Evolutionary conservation across 805 yeast species (phyloP).

Genomic region (Starmerella bombicola): DNA sequence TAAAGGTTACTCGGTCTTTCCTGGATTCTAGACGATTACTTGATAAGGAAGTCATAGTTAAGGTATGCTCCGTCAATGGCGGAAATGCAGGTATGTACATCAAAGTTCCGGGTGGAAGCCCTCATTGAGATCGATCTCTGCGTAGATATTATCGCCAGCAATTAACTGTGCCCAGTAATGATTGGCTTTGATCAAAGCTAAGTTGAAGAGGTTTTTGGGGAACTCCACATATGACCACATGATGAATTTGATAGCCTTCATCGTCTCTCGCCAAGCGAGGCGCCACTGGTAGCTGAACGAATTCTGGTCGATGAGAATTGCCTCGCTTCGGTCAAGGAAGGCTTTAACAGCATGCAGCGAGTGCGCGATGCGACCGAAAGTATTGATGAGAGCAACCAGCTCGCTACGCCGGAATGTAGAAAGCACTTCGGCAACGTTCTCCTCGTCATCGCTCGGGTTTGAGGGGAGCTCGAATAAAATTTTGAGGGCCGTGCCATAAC

Average conservation of each 20-base stretch:
- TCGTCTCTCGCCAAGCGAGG: slow-evolving; percentile 40
- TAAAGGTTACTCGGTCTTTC: too few relatives aligned
- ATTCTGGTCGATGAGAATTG: slow-evolving; percentile 13
- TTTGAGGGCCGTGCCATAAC: slow-evolving; percentile 93
- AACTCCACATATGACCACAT: slow-evolving; percentile 52
- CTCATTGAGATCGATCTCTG: slow-evolving; percentile 3
- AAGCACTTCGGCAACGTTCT: slow-evolving; percentile 37
- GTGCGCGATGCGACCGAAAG: slow-evolving; percentile 83
- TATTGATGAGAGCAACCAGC: slow-evolving; percentile 78
- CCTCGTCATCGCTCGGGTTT: slow-evolving; percentile 35
- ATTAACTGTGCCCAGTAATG: slow-evolving; percentile 48
- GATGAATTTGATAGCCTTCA: slow-evolving; percentile 53
- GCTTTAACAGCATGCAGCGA: slow-evolving; percentile 61
- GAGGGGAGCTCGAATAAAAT: slow-evolving; percentile 66
- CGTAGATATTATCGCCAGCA: background rate
- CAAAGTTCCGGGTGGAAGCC: slow-evolving; percentile 10
- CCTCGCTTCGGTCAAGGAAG: slow-evolving; percentile 34
- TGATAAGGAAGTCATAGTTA: too few relatives aligned
- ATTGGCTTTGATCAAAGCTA: slow-evolving; percentile 38
- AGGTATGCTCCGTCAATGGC: too few relatives aligned
- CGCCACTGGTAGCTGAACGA: slow-evolving; percentile 35
- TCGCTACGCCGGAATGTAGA: slow-evolving; percentile 63
- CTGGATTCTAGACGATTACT: too few relatives aligned
- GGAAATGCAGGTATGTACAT: too few relatives aligned
- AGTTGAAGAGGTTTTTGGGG: slow-evolving; percentile 49